Base-by-base conservation (phyloP, 2,329 filamentous ascomycete species). In the Sclerotiophoma versabilis region DNA sequence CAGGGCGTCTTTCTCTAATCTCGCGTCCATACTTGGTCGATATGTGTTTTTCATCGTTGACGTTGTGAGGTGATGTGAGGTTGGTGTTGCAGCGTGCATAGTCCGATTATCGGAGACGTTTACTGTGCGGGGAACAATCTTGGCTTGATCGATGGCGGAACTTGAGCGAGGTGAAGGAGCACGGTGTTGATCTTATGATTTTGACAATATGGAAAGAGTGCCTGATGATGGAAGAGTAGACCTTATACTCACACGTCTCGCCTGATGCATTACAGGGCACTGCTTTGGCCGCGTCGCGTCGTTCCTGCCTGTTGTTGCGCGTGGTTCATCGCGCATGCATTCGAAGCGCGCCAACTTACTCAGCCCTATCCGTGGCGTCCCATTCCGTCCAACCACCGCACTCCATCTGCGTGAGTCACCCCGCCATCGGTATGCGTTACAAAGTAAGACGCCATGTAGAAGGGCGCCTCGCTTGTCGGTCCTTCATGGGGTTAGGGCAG, bases 1-100 rank as follows among this genome's bases (percentile, higher is more conserved):
- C 36, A 54, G 39, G 14, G 49, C 27, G 27, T 65, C 61, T 11
- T 52, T 60, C 14, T 62, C 47, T 19, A 30, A 7, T 12, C 12
- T 30, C 5, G 34, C 42, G 22, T 37, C 57, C 20, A 37, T 46
- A 20, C 25, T 58, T 23, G 34, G 1, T 20, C 23, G 42, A 38
- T 47, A 15, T 11, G 47, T 25, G 17, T 32, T 39, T 7, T 36
- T 36, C 58, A 63, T 62, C 9, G 17, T 38, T 11, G 47, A 23
- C 14, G 15, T 23, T 9, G 26, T 32, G 19, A 37, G 17, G 10
- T 37, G 32, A 8, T 25, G 23, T 22, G 37, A n/a, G 9, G 19
- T 12, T 25, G 6, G 17, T 30, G 15, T 17, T 19, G 39, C 17
- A n/a, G 15, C 3, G 14, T 34, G 38, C 10, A n/a, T n/a, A 3